These are phyloP conservation scores for Sporothrix brunneoviolacea DNA, from an alignment of 2,329 filamentous ascomycete genomes.

Conservation along the genomic window DNA sequence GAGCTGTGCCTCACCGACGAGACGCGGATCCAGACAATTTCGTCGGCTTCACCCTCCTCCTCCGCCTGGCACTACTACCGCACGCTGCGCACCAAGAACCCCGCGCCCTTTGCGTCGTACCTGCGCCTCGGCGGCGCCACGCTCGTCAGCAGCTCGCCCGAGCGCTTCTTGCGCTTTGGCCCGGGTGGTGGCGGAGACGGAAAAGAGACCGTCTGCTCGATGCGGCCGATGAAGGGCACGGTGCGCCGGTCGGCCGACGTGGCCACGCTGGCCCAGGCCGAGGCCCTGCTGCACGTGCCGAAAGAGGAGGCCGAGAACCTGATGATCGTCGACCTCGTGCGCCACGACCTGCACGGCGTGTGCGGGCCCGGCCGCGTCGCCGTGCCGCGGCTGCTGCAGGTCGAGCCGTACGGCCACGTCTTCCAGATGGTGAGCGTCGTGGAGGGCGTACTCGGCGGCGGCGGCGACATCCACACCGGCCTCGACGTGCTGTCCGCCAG, in stretches of 20 bases:
- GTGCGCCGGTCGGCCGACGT: constrained; percentile 67
- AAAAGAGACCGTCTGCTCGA: constrained; percentile 54
- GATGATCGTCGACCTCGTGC: constrained; percentile 96
- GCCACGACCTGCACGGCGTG: constrained; percentile 84
- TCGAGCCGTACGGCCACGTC: constrained; percentile 87
- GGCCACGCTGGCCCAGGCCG: constrained; percentile 64
- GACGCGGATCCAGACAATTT: constrained; percentile 51
- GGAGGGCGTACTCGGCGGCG: constrained; percentile 52
- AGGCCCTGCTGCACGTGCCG: constrained; percentile 64
- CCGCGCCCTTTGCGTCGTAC: constrained; percentile 80
- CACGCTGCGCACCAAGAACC: constrained; percentile 62
- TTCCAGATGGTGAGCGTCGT: constrained; percentile 90
- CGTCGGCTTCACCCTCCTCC: constrained; percentile 25
- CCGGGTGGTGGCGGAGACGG: background rate
- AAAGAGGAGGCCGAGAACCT: constrained; percentile 95
- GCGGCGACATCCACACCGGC: constrained; percentile 49
- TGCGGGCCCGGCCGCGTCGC: constrained; percentile 66
- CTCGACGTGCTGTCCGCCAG: constrained; percentile 70
- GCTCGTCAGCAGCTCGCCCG: constrained; percentile 76
- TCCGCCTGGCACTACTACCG: constrained; percentile 64
- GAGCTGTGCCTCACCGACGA: constrained; percentile 78
- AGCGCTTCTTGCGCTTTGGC: constrained; percentile 62
- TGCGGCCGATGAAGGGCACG: constrained; percentile 94
- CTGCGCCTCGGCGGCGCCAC: constrained; percentile 63
- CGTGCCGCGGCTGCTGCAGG: constrained; percentile 72